Percentiles rank a stretch among this genome's conserved stretches.
Evolutionary conservation across 2,329 filamentous ascomycete species (phyloP).

Genomic region (Pseudogymnoascus sp.): DNA sequence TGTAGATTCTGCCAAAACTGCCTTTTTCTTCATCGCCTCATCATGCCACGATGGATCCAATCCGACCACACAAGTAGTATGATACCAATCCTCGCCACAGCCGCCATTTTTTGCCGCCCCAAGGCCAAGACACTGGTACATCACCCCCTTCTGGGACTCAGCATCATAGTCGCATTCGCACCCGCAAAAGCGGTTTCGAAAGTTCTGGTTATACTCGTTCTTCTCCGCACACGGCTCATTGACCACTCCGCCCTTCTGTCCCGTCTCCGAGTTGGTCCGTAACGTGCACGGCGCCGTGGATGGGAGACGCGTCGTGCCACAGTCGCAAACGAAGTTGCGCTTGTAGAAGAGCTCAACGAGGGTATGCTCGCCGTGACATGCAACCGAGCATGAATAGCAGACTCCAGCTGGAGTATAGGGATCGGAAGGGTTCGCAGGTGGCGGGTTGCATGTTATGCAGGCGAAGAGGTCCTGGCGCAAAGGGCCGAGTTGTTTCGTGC

Average conservation of each 20-base stretch:
- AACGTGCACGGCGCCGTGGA: constrained; percentile 64
- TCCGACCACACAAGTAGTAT: constrained; percentile 84
- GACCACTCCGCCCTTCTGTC: constrained; percentile 65
- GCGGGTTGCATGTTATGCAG: constrained; percentile 86
- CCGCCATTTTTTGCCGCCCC: constrained; percentile 73
- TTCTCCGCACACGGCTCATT: constrained; percentile 61
- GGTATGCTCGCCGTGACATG: constrained; percentile 90
- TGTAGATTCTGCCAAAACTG: constrained; percentile 25
- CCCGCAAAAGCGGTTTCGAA: constrained; percentile 82
- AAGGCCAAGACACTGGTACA: constrained; percentile 93
- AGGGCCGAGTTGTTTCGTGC: constrained; percentile 81
- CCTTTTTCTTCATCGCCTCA: constrained; percentile 32
- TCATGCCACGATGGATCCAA: constrained; percentile 66
- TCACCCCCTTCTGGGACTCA: constrained; percentile 83
- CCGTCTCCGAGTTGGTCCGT: constrained; percentile 63
- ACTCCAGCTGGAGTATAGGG: constrained; percentile 69
- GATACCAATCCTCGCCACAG: constrained; percentile 97
- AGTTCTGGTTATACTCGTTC: constrained; percentile 96
- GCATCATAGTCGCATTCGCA: constrained; percentile 85
- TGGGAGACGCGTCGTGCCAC: constrained; percentile 74
- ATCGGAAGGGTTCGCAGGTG: constrained; percentile 52
- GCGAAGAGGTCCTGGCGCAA: constrained; percentile 85
- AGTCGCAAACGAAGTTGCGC: constrained; percentile 93
- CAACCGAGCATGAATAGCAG: constrained; percentile 94
- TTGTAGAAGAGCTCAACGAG: constrained; percentile 95